Evolutionary conservation across 805 yeast species (phyloP), one percentile per base, ranked within the genome.

Genomic region (Wickerhamomyces strasburgensis): DNA sequence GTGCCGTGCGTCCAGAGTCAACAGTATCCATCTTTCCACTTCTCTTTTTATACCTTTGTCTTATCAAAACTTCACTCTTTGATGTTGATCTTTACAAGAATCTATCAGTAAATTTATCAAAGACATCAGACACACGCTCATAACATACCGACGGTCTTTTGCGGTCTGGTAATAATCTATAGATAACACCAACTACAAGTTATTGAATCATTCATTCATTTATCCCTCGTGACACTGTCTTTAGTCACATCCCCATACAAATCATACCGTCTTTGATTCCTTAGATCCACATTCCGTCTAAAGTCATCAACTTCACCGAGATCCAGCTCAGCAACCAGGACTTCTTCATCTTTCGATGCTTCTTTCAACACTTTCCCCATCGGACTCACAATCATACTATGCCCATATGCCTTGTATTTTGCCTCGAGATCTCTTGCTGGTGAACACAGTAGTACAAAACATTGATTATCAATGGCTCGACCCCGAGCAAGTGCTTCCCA

Each of bases 401-500:
- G 86, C 1, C 86, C 86, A 50, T 75, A 79, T 0, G 84, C 79
- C 46, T 77, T 82, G 51, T 79, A 79, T 7, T 70, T 72, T 13
- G 67, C 66, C 9, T 70, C 72, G 35, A 68, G 62, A 56, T 86
- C 87, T 52, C 97, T 73, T 3, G 96, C 89, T 3, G 96, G 96
- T 6, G 96, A 85, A 46, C 96, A 87, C 46, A 86, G 62, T 26
- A 90, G 68, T 4, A 84, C 82, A 44, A 75, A 84, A 13, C 76
- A 58, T 56, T 82, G 83, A 52, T 81, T 84, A 56, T 84, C 94
- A 11, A 84, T 76, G 3, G 90, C 84, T 44, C 93, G 66, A 0
- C 86, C 65, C 42, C 79, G 70, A 1, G 87, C 90, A 42, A 84
- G 67, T 40, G 82, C 65, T 49, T 79, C 83, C 94, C 94, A 84